Evolutionary conservation across 768 basidiomycete genomes (phyloP), one percentile per base, ranked within the genome.

Genomic region (Russula sp.): DNA sequence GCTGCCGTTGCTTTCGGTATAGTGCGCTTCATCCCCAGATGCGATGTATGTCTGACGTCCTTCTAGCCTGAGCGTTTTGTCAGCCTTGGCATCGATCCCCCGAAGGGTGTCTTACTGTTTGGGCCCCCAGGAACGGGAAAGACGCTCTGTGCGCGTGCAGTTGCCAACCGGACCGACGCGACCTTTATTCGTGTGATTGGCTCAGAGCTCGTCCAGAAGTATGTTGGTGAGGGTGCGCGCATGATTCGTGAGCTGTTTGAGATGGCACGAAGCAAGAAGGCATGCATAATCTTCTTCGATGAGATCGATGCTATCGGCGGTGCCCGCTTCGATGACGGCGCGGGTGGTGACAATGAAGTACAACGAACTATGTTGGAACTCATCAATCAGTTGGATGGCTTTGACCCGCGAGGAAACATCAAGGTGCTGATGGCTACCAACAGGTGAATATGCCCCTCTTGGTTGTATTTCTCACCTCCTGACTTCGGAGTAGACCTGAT

Each of bases 401-500:
- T 99, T 75, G 97, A 98, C 74, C 88, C 96, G 7, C 77, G 97
- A 77, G 97, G 97, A n/a, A 98, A 98, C 71, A 98, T 99, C 76
- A 99, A 99, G 74, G 96, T 99, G 22, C 80, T 99, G 60, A 99
- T 99, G 97, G 97, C 97, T 35, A 98, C 97, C 7, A 98, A 99
- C 78, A 79, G 93, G 92, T 90, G 56, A 64, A 82, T 72, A 38
- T n/a, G 36, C 22, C 52, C 60, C 60, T 42, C 13, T 57, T 57
- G 35, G 6, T 49, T 20, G 36, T 11, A 43, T 56, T n/a, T 49
- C 35, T 43, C 20, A 47, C 36, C 52, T 51, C 53, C 63, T 61
- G 18, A 63, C 51, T 53, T 41, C 41, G 49, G 6, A n/a, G 11
- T 61, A 96, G 96, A 74, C 97, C 97, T 20, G 97, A 99, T 74